A percentile compares a stretch with the other conserved stretches of the same genome.
phyloP scores from a whole-genome alignment of 2,329 filamentous ascomycete genomes.

The Nemania serpens region DNA sequence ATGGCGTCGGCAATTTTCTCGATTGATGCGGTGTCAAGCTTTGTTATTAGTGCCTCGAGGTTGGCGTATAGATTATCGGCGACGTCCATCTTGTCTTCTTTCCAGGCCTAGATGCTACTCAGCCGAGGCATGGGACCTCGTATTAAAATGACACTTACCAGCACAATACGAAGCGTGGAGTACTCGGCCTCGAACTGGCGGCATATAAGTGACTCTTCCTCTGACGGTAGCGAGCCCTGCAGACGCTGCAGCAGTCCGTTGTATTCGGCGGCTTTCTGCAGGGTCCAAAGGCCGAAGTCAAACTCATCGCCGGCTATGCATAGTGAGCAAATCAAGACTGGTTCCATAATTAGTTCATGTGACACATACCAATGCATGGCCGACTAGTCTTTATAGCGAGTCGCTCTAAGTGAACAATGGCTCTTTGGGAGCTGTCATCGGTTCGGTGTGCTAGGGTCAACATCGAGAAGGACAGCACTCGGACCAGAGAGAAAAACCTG shows the following conservation, averaged over 20 bases:
- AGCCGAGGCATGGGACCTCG: constrained; percentile 19
- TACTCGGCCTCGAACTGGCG: constrained; percentile 63
- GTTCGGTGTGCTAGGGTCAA: constrained; percentile 60
- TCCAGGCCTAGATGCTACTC: constrained; percentile 65
- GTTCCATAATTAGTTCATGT: constrained; percentile 30
- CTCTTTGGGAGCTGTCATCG: constrained; percentile 37
- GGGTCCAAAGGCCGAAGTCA: constrained; percentile 61
- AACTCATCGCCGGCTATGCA: constrained; percentile 55
- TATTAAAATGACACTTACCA: constrained; percentile 56
- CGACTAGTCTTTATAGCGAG: constrained; percentile 69
- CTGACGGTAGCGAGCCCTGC: constrained; percentile 32
- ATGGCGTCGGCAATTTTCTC: constrained; percentile 71
- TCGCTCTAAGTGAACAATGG: constrained; percentile 60
- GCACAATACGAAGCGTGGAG: constrained; percentile 64
- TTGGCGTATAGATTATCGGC: constrained; percentile 79
- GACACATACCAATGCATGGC: constrained; percentile 62
- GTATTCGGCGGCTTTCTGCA: constrained; percentile 68
- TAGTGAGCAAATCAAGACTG: constrained; percentile 27
- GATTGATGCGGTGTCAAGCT: constrained; percentile 53
- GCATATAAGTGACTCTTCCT: constrained; percentile 40
- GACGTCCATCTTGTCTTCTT: constrained; percentile 72
- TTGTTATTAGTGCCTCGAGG: constrained; percentile 47
- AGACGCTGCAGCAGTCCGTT: constrained; percentile 47
- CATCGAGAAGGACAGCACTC: constrained; percentile 68
- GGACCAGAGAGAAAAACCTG: constrained; percentile 46